These are phyloP conservation scores for Brassica nigra DNA, from an alignment of 345 rosid species.

Conservation along the genomic window DNA sequence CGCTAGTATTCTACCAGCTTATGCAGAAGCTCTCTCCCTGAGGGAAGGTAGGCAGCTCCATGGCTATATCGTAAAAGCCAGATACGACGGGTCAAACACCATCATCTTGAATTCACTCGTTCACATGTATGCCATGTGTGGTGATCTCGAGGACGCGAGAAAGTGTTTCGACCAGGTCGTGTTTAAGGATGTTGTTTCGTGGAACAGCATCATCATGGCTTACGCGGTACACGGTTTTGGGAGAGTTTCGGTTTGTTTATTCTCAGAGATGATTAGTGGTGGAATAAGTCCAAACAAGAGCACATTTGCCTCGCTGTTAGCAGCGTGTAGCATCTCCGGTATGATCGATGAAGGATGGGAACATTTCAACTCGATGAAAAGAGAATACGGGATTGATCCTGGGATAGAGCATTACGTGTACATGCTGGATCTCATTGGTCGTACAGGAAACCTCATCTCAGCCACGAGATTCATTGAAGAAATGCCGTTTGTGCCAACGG, in stretches of 20 bases:
- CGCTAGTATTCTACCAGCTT: conserved; percentile 66
- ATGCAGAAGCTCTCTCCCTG: conserved; percentile 56
- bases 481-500: conserved; percentile 60
- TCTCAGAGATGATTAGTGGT: conserved; percentile 51
- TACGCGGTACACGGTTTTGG: conserved; percentile 73
- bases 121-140: conserved; percentile 73
- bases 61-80: conserved; percentile 49
- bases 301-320: conserved; percentile 68
- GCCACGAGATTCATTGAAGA: conserved; percentile 60
- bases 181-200: conserved; percentile 61
- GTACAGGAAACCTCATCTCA: conserved; percentile 51
- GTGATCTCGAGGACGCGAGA: conserved; percentile 64
- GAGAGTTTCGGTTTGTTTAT: conserved; percentile 48
- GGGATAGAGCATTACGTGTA: conserved; percentile 75
- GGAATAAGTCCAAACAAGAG: conserved; percentile 61
- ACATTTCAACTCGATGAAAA: conserved; percentile 60
- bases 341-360: conserved; percentile 72
- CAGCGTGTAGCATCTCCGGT: conserved; percentile 75
- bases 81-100: conserved; percentile 38
- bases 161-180: conserved; percentile 48
- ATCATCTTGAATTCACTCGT: conserved; percentile 61
- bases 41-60: conserved; percentile 63
- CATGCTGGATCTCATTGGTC: conserved; percentile 79
- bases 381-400: conserved; percentile 62
- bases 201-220: conserved; percentile 82